Base-by-base conservation (phyloP, 2,329 filamentous ascomycete species). In the Epichloe sp. region DNA sequence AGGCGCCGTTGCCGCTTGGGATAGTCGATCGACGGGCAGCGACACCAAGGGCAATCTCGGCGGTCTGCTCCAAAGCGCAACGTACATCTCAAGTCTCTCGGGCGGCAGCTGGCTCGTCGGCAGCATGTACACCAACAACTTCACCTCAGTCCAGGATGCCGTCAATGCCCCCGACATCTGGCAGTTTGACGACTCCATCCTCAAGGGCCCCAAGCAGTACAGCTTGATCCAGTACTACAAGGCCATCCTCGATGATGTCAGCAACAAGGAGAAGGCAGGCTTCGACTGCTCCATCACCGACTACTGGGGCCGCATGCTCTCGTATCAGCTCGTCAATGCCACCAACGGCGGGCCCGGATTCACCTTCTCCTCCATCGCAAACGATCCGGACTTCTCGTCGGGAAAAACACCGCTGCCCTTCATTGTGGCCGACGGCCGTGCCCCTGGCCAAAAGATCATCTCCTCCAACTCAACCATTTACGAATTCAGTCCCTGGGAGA, bases 251-350 rank as follows among this genome's bases (percentile, higher is more conserved):
- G 60, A 60, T 35, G 59, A 65, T 26, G 65, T 71, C 10, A 53
- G 57, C 1, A 57, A 56, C 52, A 73, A 73, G 62, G 59, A 63
- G n/a, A 60, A 67, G 23, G 67, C 67, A 8, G 70, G 69, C 19
- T 73, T 66, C 55, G 62, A 72, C 37, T 79, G 78, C 3, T 85
- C 86, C 8, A 75, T 95, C 52, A 95, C 90, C 0, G 90, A 96
- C 69, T 88, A 88, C 65, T 95, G 89, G 85, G 87, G 86, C 31
- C 84, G 89, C 52, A 86, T 86, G 45, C 75, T 95, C n/a, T 83
- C 83, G 1, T 94, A 85, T 67, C 89, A 95, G 68, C 77, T 95
- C 46, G 78, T 95, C 63, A 86, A 91, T 62, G 85, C 79, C 5
- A 76, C 75, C 1, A 69, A 86, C 54, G 90, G 89, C 40, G 89